Conservation (phyloP, 1,284 basidiomycete species). For the Prillingera fragicola region DNA sequence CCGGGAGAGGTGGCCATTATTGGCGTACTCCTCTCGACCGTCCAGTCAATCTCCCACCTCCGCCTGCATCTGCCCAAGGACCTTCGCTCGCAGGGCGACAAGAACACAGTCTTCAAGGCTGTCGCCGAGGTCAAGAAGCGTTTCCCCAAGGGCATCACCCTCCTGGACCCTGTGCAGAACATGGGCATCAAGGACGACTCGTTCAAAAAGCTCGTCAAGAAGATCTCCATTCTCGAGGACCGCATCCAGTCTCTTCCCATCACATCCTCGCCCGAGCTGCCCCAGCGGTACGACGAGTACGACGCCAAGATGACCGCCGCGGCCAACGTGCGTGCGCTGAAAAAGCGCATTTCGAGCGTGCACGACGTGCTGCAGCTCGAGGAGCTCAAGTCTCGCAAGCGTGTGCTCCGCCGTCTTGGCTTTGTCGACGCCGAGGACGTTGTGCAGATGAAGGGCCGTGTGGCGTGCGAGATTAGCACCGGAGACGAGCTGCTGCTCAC, state of each 20-base stretch:
- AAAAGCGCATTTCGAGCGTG: conserved; percentile 79
- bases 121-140: conserved; percentile 82
- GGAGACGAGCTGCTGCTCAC: conserved; percentile 95
- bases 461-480: conserved; percentile 96
- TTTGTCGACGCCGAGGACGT: conserved; percentile 88
- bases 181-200: conserved; percentile 95
- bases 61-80: conserved; percentile 88
- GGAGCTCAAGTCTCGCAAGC: conserved; percentile 92
- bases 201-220: conserved; percentile 80
- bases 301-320: conserved; percentile 68
- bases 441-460: conserved; percentile 95
- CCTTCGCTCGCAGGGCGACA: conserved; percentile 65
- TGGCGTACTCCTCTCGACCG: conserved; percentile 79
- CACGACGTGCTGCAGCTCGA: conserved; percentile 93
- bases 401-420: conserved; percentile 82
- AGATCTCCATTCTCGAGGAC: conserved; percentile 81
- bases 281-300: conserved; percentile 74
- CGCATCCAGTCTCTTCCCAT: conserved; percentile 70
- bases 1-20: conserved; percentile 81
- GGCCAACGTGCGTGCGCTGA: conserved; percentile 66
- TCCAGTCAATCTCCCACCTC: conserved; percentile 81
- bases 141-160: conserved; percentile 78
- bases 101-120: conserved; percentile 83
- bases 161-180: conserved; percentile 88
- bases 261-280: conserved; percentile 66